Percentiles rank a stretch among this genome's conserved stretches.
Evolutionary conservation across 306 rosid species (phyloP).

Genomic region (Spatholobus suberectus): DNA sequence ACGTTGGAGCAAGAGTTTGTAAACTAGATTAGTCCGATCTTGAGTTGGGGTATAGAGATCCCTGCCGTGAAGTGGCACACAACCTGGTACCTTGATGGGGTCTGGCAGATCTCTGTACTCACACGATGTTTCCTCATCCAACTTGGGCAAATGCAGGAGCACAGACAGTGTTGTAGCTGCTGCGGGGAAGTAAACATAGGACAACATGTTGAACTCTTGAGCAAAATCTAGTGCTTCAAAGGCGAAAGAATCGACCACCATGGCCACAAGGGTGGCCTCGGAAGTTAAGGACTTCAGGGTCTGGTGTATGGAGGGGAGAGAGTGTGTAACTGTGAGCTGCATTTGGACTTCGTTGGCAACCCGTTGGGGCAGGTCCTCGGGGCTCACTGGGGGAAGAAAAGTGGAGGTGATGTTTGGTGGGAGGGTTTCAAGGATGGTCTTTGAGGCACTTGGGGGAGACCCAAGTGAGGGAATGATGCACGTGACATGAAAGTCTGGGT

Average conservation of each 20-base stretch:
- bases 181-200: background rate
- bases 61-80: too few species aligned
- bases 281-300: constrained; percentile 1
- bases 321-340: background rate
- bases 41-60: too few species aligned
- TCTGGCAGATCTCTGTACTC: too few species aligned
- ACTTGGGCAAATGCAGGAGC: background rate
- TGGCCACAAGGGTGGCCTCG: background rate
- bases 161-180: background rate
- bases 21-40: too few species aligned
- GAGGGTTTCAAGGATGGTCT: constrained; percentile 4
- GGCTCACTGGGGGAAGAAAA: background rate
- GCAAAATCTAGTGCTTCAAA: background rate
- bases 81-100: too few species aligned
- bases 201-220: constrained; percentile 28
- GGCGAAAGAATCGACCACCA: constrained; percentile 5
- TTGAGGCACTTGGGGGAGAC: constrained; percentile 11
- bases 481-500: constrained; percentile 19
- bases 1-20: too few species aligned
- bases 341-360: background rate
- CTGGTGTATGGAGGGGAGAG: background rate
- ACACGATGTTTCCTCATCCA: too few species aligned
- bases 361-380: background rate
- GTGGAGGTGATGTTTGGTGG: constrained; percentile 21
- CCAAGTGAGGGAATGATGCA: constrained; percentile 14